phyloP scores from a whole-genome alignment of 1,284 basidiomycete genomes.

The Tylopilus orsonianus region DNA sequence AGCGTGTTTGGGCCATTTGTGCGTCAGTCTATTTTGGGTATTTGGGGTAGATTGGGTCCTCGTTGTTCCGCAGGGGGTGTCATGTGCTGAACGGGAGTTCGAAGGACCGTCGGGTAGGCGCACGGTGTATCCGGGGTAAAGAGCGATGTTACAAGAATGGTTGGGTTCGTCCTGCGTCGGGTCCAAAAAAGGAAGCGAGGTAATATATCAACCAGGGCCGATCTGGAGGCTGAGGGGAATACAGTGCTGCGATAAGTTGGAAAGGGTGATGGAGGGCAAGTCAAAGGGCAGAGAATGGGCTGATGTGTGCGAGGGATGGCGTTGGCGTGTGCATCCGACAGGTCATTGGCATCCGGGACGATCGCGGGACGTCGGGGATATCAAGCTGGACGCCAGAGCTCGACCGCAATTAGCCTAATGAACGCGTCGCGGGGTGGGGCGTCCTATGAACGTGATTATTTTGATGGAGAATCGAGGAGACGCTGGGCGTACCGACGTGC shows the following conservation, averaged over 20 bases:
- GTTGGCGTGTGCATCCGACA: not conserved
- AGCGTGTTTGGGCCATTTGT: not conserved
- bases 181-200: not conserved
- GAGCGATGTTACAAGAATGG: constrained; percentile 2
- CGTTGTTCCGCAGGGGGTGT: not conserved
- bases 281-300: not conserved
- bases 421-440: not conserved
- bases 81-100: constrained; percentile 7
- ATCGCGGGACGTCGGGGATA: too few species aligned
- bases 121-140: constrained; percentile 1
- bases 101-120: constrained; percentile 1
- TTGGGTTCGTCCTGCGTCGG: constrained; percentile 6
- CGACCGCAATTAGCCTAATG: not conserved
- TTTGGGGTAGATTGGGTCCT: too few species aligned
- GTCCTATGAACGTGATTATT: not conserved
- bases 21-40: constrained; percentile 11
- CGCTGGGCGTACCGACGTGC: not conserved
- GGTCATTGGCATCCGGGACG: too few species aligned
- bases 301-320: not conserved
- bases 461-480: not conserved
- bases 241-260: not conserved
- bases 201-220: not conserved
- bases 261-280: not conserved
- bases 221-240: constrained; percentile 1
- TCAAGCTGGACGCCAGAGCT: not conserved